phyloP scores from a whole-genome alignment of 2,329 filamentous ascomycete genomes.

The Stachybotrys chartarum region DNA sequence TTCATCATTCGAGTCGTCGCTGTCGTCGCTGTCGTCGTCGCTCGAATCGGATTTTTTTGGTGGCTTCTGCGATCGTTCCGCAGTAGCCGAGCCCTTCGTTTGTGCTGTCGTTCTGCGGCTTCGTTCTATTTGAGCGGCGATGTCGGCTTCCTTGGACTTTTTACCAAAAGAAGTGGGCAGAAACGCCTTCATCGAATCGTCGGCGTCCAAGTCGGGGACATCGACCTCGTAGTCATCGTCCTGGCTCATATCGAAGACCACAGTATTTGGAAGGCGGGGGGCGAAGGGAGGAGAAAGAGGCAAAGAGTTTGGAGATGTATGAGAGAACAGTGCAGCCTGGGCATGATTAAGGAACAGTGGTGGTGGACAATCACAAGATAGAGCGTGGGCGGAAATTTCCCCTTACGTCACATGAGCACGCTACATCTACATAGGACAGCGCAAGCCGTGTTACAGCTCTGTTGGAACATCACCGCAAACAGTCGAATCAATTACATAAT shows the following conservation, averaged over 20 bases:
- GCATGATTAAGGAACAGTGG: too few relatives aligned
- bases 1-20: conserved; percentile 59
- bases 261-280: conserved; percentile 1
- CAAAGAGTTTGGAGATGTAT: conserved; percentile 4
- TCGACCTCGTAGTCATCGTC: conserved; percentile 54
- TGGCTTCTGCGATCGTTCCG: conserved; percentile 8
- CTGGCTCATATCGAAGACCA: conserved; percentile 42
- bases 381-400: too few relatives aligned
- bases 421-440: too few relatives aligned
- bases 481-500: background rate
- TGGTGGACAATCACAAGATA: too few relatives aligned
- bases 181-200: conserved; percentile 69
- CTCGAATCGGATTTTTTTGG: conserved; percentile 35
- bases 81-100: conserved; percentile 7
- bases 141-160: conserved; percentile 63
- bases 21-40: conserved; percentile 32
- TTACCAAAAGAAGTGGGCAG: conserved; percentile 83
- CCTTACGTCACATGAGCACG: too few relatives aligned
- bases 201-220: conserved; percentile 42
- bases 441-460: too few relatives aligned
- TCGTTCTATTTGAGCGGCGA: conserved; percentile 73
- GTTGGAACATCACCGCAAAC: too few relatives aligned
- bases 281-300: conserved; percentile 1
- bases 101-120: conserved; percentile 51
- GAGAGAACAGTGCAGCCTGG: too few relatives aligned